Conservation (phyloP, 305 asterid species). For the Fraxinus albicans region DNA sequence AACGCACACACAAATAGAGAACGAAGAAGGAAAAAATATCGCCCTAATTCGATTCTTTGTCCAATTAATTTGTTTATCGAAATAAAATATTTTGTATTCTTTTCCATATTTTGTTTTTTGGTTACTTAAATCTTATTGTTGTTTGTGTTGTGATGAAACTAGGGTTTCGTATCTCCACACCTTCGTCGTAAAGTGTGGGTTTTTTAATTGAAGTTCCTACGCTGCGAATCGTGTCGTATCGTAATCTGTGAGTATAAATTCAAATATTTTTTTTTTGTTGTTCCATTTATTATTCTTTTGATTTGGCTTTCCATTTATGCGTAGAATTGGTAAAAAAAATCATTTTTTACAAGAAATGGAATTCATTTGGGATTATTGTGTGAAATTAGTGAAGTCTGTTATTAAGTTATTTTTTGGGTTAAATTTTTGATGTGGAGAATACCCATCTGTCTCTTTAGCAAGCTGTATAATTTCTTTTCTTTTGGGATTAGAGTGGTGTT, state of each 20-base stretch:
- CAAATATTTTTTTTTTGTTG: neutral
- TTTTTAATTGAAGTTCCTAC: constrained; percentile 7
- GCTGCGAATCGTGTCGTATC: constrained; percentile 1
- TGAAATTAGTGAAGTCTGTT: neutral
- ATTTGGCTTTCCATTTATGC: neutral
- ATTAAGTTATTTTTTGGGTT: neutral
- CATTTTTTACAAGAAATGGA: neutral
- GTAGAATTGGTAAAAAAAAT: neutral
- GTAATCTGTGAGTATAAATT: constrained; percentile 23
- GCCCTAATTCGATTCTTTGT: neutral
- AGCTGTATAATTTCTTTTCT: neutral
- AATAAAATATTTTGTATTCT: neutral
- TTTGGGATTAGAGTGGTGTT: neutral
- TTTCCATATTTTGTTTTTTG: neutral
- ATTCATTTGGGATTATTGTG: neutral
- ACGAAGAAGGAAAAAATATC: neutral
- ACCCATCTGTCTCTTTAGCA: neutral
- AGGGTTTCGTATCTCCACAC: constrained; percentile 37
- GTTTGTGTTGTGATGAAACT: constrained; percentile 45
- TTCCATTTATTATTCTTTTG: neutral
- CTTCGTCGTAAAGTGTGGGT: constrained; percentile 32
- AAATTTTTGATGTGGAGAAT: neutral
- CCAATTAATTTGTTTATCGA: neutral
- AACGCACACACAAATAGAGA: neutral
- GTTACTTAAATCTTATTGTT: constrained; percentile 4